Base-by-base conservation (phyloP, 495 filamentous ascomycete genomes). In the Aspergillus conjunctus region DNA sequence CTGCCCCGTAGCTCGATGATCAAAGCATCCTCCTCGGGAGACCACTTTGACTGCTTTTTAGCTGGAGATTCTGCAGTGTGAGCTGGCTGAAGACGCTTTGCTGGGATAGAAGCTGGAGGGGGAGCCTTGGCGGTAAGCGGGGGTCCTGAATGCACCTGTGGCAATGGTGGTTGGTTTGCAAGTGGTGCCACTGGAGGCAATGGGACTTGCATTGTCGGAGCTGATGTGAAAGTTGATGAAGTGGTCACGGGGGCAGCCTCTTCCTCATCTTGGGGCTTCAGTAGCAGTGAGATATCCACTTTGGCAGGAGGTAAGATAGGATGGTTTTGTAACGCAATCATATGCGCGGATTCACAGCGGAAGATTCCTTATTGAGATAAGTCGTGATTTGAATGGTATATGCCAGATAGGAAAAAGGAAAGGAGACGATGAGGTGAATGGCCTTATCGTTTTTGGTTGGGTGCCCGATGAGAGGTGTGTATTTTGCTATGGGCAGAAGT, bases 11-110 rank as follows among this genome's bases (percentile, higher is more conserved):
- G 82, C 67, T 92, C 87, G 59, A 96, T 96, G 71, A 96, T 96
- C 52, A 92, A 68, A 43, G 87, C 87, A 70, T 97, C 91, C 74
- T 98, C 94, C 44, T 97, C 91, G 1, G 87, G 79, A 39, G 88
- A 92, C 94, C 94, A 98, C 75, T 98, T 97, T 68, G 89, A 93
- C 71, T 96, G 93, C 73, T 91, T 96, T 77, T 96, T 97, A 10
- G 91, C 91, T 6, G 91, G 91, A 0, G 90, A 90, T 62, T 92
- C 89, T 57, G 76, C 71, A 1, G 75, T 72, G 58, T 82, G 76
- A 33, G 79, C 72, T 3, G 76, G 77, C 65, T 76, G 79, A 58
- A 72, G 73, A 61, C 83, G 84, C 69, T 85, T 86, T 44, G 77
- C 70, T 31, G 76, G 73, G 11, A 78, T 63, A 48, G 73, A 71